Evolutionary conservation across 495 filamentous ascomycete species (phyloP).

Genomic region (Hyphodiscus hymeniophilus): DNA sequence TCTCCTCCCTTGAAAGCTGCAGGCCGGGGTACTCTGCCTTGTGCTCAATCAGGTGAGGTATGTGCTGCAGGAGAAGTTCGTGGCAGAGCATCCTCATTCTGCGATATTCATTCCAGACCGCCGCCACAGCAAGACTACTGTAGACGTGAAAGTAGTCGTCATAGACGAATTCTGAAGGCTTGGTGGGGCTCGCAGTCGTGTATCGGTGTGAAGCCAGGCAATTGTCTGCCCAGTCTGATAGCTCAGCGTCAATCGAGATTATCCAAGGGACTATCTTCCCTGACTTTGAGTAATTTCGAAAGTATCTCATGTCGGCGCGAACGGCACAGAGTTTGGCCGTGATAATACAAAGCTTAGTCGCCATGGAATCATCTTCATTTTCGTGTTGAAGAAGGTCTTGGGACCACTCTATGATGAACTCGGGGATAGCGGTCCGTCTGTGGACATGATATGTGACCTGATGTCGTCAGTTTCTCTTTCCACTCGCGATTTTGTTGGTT

Average conservation of each 20-base stretch:
- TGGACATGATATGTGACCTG: slow-evolving; percentile 17
- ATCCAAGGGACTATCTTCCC: slow-evolving; percentile 29
- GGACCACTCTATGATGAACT: slow-evolving; percentile 11
- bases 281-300: slow-evolving; percentile 21
- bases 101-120: slow-evolving; percentile 41
- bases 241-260: slow-evolving; percentile 34
- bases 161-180: slow-evolving; percentile 12
- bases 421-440: slow-evolving; percentile 1
- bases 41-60: slow-evolving; percentile 20
- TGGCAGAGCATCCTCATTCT: slow-evolving; percentile 37
- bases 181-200: slow-evolving; percentile 4
- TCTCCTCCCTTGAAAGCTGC: neutral
- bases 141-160: slow-evolving; percentile 38
- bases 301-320: slow-evolving; percentile 8
- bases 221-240: slow-evolving; percentile 32
- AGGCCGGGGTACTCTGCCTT: neutral
- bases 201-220: slow-evolving; percentile 23
- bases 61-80: slow-evolving; percentile 23
- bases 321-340: slow-evolving; percentile 10
- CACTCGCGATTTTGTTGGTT: neutral
- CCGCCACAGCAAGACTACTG: slow-evolving; percentile 30
- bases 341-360: slow-evolving; percentile 4
- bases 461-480: neutral
- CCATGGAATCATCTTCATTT: slow-evolving; percentile 1
- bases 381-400: slow-evolving; percentile 2